Evolutionary conservation across 2,329 filamentous ascomycete genomes (phyloP).

Genomic region (Paracorniculantispora psalliotae): DNA sequence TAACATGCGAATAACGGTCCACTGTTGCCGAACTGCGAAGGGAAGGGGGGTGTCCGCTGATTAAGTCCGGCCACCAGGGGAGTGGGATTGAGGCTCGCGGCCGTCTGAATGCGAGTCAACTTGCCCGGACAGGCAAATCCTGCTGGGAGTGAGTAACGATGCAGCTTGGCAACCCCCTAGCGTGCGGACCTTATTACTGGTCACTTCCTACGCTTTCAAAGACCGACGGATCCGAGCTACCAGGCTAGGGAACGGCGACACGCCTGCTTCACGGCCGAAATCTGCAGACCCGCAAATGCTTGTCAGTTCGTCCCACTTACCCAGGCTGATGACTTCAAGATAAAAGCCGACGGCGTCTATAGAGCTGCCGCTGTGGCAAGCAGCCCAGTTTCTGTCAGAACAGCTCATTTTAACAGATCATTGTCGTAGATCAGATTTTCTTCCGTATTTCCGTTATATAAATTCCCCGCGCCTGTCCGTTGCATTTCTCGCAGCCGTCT

Average conservation of each 20-base stretch:
- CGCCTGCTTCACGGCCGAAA: not conserved
- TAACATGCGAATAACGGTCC: not conserved
- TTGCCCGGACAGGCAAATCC: not conserved
- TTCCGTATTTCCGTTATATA: not conserved
- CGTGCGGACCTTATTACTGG: too few relatives aligned
- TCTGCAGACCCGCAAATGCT: not conserved
- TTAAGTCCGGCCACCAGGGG: not conserved
- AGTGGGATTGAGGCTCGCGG: not conserved
- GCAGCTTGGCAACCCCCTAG: not conserved
- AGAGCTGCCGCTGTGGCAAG: not conserved
- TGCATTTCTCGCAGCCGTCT: not conserved
- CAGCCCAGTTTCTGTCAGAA: not conserved
- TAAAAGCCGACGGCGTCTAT: conserved; percentile 3
- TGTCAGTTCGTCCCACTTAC: not conserved
- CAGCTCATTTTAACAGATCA: not conserved
- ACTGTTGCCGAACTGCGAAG: not conserved
- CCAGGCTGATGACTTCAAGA: not conserved
- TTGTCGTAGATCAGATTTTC: not conserved
- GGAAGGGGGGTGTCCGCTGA: not conserved
- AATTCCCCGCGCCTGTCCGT: not conserved
- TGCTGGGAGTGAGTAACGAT: not conserved
- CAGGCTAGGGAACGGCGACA: not conserved
- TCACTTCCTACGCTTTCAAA: too few relatives aligned
- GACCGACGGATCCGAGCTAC: not conserved
- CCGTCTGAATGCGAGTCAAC: not conserved